Evolutionary conservation across 1,284 basidiomycete genomes (phyloP).

Genomic region (Irpex rosettiformis): DNA sequence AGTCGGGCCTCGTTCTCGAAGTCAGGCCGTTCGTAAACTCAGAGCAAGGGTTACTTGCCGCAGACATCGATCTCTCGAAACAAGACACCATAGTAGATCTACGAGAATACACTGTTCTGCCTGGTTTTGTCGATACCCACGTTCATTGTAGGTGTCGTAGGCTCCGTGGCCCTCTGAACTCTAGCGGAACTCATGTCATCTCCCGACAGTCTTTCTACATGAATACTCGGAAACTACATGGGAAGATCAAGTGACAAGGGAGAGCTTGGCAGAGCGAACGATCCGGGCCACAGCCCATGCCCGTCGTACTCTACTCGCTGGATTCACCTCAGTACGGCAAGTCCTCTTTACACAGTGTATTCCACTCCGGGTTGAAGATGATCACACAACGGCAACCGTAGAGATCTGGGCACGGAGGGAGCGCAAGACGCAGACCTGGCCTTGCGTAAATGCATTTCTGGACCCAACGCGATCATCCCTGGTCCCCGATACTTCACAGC

Average conservation of each 20-base stretch:
- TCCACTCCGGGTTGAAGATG: too few species aligned
- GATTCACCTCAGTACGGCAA: constrained; percentile 65
- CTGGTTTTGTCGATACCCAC: constrained; percentile 66
- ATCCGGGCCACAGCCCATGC: constrained; percentile 63
- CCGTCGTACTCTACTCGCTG: constrained; percentile 55
- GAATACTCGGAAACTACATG: constrained; percentile 58
- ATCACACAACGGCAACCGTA: constrained; percentile 24
- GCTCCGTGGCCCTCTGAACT: constrained; percentile 2
- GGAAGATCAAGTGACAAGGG: constrained; percentile 61
- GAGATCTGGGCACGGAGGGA: constrained; percentile 65
- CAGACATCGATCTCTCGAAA: constrained; percentile 20
- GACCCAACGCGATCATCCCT: constrained; percentile 46
- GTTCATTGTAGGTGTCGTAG: constrained; percentile 50
- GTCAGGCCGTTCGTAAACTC: constrained; percentile 23
- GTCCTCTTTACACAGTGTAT: constrained; percentile 14
- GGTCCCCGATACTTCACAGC: constrained; percentile 66
- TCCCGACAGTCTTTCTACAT: constrained; percentile 53
- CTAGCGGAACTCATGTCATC: background rate
- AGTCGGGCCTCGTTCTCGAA: constrained; percentile 34
- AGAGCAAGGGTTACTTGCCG: constrained; percentile 37
- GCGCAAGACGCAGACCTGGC: constrained; percentile 62
- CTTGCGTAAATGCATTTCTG: constrained; percentile 54
- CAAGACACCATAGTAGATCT: constrained; percentile 42
- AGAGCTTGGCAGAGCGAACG: constrained; percentile 36
- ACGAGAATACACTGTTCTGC: constrained; percentile 47